Evolutionary conservation across 345 rosid species (phyloP).

Genomic region (Salix purpurea): DNA sequence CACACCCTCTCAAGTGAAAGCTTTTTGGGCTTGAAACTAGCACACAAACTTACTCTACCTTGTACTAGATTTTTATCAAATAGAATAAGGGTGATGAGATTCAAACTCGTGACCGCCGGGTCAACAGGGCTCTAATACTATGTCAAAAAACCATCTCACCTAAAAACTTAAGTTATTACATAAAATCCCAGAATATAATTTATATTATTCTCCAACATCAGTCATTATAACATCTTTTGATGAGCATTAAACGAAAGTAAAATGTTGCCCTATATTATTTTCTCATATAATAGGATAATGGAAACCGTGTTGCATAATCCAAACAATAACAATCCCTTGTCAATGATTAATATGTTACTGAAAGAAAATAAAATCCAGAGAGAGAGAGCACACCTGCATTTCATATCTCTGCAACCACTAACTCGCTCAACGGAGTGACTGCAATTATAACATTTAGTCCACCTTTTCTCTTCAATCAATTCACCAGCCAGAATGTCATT

Average conservation of each 20-base stretch:
- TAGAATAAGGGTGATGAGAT: no score
- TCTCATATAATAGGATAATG: not conserved
- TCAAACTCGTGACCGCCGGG: no score
- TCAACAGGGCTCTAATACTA: no score
- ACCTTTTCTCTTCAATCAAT: constrained; percentile 21
- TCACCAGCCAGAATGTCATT: constrained; percentile 25
- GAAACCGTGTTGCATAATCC: not conserved
- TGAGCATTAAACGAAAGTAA: not conserved
- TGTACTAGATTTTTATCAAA: no score
- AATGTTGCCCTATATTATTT: not conserved
- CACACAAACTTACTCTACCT: no score
- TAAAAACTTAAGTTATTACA: no score
- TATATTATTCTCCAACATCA: no score
- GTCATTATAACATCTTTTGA: not conserved
- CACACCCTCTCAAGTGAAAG: no score
- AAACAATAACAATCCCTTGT: not conserved
- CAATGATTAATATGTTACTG: not conserved
- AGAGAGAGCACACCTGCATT: constrained; percentile 22
- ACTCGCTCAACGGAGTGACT: constrained; percentile 25
- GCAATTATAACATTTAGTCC: constrained; percentile 30
- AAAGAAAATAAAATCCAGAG: not conserved
- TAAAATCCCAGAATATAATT: no score
- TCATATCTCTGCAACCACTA: constrained; percentile 20
- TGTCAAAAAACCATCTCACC: no score
- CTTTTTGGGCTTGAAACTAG: no score